Percentiles rank a stretch among this genome's conserved stretches.
Conservation (phyloP, 2,329 filamentous ascomycete genomes). For the Pestalotiopsis sp. region DNA sequence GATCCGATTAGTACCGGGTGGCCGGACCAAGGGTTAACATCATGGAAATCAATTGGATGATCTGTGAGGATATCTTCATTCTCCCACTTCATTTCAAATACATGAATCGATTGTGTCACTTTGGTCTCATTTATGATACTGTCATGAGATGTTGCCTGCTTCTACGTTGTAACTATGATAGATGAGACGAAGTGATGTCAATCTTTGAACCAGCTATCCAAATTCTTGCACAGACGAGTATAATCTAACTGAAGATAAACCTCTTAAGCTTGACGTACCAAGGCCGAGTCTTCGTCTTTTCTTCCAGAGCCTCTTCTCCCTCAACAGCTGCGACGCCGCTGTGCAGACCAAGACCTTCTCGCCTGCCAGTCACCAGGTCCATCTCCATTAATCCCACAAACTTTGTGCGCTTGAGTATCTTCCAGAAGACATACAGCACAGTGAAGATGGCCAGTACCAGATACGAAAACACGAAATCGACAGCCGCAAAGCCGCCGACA, state of each 20-base stretch:
- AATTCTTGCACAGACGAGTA: background rate
- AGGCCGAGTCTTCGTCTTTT: background rate
- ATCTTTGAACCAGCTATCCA: too few species aligned
- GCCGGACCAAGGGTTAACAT: too few species aligned
- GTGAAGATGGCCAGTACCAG: constrained; percentile 28
- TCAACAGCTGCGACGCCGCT: background rate
- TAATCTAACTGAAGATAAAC: constrained; percentile 16
- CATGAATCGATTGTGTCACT: background rate
- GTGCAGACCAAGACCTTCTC: constrained; percentile 12
- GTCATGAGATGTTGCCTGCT: too few species aligned
- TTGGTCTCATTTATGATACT: background rate
- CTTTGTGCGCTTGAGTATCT: constrained; percentile 27
- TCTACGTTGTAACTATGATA: too few species aligned
- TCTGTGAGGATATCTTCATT: too few species aligned
- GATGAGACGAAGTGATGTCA: too few species aligned
- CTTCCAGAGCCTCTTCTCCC: constrained; percentile 2
- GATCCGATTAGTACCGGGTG: background rate
- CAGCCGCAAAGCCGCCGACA: constrained; percentile 25
- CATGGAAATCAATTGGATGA: too few species aligned
- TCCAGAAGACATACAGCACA: constrained; percentile 28
- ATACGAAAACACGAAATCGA: constrained; percentile 31
- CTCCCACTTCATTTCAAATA: too few species aligned
- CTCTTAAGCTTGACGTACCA: constrained; percentile 23
- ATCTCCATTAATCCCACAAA: constrained; percentile 21
- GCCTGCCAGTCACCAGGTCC: constrained; percentile 27